Evolutionary conservation across 73 alveolate species (phyloP).

Genomic region (Durusdinium trenchii): DNA sequence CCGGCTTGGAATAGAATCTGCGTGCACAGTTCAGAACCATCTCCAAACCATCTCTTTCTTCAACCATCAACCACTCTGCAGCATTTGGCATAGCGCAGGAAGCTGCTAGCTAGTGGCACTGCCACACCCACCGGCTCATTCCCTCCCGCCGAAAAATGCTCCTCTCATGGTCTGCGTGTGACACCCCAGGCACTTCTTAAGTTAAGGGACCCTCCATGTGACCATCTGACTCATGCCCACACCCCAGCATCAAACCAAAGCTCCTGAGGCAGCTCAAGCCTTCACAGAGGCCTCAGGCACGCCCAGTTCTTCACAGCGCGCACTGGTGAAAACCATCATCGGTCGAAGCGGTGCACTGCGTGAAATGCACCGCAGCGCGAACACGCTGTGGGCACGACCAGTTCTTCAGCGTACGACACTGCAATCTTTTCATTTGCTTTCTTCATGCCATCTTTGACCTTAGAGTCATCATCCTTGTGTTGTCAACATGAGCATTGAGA

Average conservation of each 20-base stretch:
- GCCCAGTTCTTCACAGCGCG: not conserved
- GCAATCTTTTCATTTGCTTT: conserved; percentile 85
- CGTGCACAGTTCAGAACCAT: too few relatives aligned
- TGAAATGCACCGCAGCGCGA: not conserved
- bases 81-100: too few relatives aligned
- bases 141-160: too few relatives aligned
- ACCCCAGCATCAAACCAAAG: not conserved
- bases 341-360: too few relatives aligned
- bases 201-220: too few relatives aligned
- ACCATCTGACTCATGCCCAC: too few relatives aligned
- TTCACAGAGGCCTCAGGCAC: not conserved
- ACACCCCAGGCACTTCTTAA: not conserved
- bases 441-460: conserved; percentile 79
- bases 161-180: too few relatives aligned
- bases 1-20: too few relatives aligned
- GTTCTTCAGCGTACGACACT: not conserved
- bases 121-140: too few relatives aligned
- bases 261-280: not conserved
- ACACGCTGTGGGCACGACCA: not conserved
- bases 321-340: not conserved
- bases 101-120: too few relatives aligned
- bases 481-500: not conserved
- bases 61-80: too few relatives aligned
- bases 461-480: not conserved
- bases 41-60: too few relatives aligned